Conservation (phyloP, 306 rosid species). For the Argentina anserina region DNA sequence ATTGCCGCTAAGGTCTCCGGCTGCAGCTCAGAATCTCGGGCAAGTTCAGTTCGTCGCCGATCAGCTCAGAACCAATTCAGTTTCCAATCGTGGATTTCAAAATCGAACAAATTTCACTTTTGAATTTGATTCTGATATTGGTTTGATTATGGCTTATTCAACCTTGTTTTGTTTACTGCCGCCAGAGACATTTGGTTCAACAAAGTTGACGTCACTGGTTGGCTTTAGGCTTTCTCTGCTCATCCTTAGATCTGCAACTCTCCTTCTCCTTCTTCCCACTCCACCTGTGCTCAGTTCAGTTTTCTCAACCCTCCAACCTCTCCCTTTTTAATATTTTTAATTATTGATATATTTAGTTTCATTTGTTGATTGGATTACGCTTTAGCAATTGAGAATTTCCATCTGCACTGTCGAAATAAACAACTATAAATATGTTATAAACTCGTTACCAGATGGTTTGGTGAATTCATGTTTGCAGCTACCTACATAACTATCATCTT, state of each 20-base stretch:
- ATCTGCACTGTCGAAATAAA: neutral
- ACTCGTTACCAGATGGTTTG: no score
- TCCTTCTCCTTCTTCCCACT: slow-evolving; percentile 37
- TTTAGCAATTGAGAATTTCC: neutral
- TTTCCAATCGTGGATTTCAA: no score
- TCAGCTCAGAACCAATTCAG: no score
- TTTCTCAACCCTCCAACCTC: neutral
- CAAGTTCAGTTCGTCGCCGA: no score
- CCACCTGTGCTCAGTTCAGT: slow-evolving; percentile 64
- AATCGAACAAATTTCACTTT: no score
- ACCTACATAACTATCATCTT: neutral
- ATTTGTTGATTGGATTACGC: neutral
- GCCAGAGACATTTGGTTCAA: slow-evolving; percentile 73
- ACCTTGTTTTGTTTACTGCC: no score
- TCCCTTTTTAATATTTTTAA: no score
- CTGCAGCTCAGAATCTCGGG: no score
- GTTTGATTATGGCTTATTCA: no score
- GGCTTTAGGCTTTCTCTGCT: slow-evolving; percentile 83
- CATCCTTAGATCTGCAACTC: slow-evolving; percentile 73
- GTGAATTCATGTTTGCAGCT: neutral
- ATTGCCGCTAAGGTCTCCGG: no score
- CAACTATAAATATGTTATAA: no score
- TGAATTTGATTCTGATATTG: no score
- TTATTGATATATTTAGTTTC: neutral
- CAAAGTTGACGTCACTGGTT: slow-evolving; percentile 63